Conservation (phyloP, 352 stramenopile species). For the Phytopythium delawarense region DNA sequence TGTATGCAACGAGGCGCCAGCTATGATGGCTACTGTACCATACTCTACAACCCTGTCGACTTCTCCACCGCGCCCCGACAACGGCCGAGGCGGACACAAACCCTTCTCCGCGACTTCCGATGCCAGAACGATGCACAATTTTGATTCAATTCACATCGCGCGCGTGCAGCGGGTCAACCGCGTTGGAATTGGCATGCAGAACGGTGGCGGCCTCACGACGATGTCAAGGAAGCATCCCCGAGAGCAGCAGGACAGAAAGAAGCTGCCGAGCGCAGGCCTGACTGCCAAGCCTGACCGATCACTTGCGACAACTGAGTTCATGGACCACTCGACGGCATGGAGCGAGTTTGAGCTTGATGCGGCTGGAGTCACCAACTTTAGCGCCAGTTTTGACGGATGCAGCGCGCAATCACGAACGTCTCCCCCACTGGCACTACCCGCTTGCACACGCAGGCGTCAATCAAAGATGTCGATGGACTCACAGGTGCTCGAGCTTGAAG, state of each 20-base stretch:
- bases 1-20: neutral
- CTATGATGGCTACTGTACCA: neutral
- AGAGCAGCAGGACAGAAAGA: neutral
- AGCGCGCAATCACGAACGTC: neutral
- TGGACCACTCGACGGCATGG: conserved; percentile 10
- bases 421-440: neutral
- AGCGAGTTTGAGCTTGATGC: conserved; percentile 15
- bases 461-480: conserved; percentile 28
- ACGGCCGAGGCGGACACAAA: neutral
- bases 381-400: neutral
- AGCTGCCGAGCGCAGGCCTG: neutral
- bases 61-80: neutral
- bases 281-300: neutral
- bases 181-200: neutral
- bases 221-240: neutral
- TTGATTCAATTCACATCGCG: conserved; percentile 5
- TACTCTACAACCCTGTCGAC: neutral
- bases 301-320: conserved; percentile 16
- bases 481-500: conserved; percentile 31
- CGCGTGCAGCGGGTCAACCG: neutral
- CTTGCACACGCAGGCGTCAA: neutral
- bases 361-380: neutral
- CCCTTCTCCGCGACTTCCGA: neutral
- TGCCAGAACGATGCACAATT: neutral
- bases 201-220: neutral